These are phyloP conservation scores for Canna indica DNA, from an alignment of 176 grass and related monocot genomes.

Conservation along the genomic window DNA sequence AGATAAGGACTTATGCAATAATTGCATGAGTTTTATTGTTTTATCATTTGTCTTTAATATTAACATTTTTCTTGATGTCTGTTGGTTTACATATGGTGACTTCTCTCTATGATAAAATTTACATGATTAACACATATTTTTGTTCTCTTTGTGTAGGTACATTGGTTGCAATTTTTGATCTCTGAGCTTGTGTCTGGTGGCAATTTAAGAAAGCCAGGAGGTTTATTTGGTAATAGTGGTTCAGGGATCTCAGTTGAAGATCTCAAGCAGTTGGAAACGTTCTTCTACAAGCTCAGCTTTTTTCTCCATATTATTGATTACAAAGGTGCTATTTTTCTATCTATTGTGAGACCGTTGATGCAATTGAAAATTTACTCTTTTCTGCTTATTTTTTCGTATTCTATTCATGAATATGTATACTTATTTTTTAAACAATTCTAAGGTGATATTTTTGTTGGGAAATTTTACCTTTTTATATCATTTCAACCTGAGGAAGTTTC, in stretches of 20 bases:
- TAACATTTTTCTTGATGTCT: neutral
- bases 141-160: conserved; percentile 48
- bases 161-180: conserved; percentile 97
- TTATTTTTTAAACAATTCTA: too few relatives aligned
- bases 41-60: neutral
- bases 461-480: too few relatives aligned
- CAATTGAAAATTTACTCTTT: conserved; percentile 1
- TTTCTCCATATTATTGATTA: conserved; percentile 99
- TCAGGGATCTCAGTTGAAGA: conserved; percentile 92
- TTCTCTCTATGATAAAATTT: neutral
- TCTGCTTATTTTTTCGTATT: conserved; percentile 4
- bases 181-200: conserved; percentile 94
- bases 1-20: conserved; percentile 4
- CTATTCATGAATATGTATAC: neutral
- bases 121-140: neutral
- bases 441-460: too few relatives aligned
- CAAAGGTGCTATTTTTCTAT: conserved; percentile 40
- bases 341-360: neutral
- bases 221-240: conserved; percentile 93
- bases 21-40: neutral
- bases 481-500: too few relatives aligned
- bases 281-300: conserved; percentile 99
- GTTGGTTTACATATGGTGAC: neutral
- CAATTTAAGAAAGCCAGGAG: conserved; percentile 89
- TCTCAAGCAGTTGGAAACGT: conserved; percentile 93